Evolutionary conservation across 1,139 yeast species (phyloP), one percentile per base, ranked within the genome.

Genomic region (Debaryomyces psychrophilus): DNA sequence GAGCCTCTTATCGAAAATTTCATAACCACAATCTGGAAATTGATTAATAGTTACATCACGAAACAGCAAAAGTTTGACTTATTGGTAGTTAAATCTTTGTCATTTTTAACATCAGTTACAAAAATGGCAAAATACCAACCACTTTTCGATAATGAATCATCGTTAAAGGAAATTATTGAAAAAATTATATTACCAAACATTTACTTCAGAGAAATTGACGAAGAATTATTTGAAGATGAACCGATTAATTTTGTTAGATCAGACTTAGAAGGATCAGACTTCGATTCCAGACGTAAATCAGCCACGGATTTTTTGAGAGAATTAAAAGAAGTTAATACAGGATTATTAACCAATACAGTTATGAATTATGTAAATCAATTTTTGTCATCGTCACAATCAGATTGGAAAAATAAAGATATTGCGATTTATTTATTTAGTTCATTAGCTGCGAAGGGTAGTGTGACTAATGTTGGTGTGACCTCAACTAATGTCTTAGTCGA

Each of bases 151-250:
- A 81, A 73, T 47, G 92, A 86, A 50, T 72, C 71, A 15, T 84
- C 92, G 4, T 73, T 92, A 58, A 82, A 82, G 55, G 90, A 87
- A 60, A 81, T 95, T 44, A 82, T 92, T 9, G 89, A 87, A 58
- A 86, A 86, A 56, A 87, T 93, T 52, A 83, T 95, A 44, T 74
- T 95, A 50, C 99, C 99, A 34, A 95, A 93, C 62, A 83, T 92
- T 59, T 80, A 85, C 17, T 77, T 93, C 58, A 85, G 93, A 61
- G 92, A 87, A 48, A 77, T 86, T 5, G 99, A 95, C 62, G 90
- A 90, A 59, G 99, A 95, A 64, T 66, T 85, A 53, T 93, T 95
- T 66, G 99, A 93, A 67, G 99, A 95, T 66, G 99, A 95, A 61
- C 99, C 99, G 34, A 86, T 93, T 44, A 95, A 89, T 58, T 95